Base-by-base conservation (phyloP, 2,329 filamentous ascomycete species). In the Sporothrix dimorphospora region DNA sequence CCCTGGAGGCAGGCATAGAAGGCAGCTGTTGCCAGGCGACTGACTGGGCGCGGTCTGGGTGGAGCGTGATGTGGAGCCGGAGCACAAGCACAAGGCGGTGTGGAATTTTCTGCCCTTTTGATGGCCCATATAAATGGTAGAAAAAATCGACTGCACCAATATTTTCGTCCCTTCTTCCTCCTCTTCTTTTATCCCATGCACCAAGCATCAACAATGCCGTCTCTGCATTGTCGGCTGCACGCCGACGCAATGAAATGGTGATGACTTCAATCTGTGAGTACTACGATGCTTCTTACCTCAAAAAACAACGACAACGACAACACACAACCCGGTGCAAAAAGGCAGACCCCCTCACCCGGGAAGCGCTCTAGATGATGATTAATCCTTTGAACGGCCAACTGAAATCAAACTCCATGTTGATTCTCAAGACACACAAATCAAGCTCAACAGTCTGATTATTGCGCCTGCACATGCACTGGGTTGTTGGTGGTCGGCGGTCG, bases 351-450 rank as follows among this genome's bases (percentile, higher is more conserved):
- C n/a, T n/a, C n/a, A n/a, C n/a, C n/a, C n/a, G n/a, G n/a, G n/a
- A n/a, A n/a, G 12, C 66, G 72, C 77, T 76, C 67, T 72, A 74
- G 74, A 82, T 88, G 87, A 90, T 90, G 87, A 89, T 81, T 82
- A 80, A 82, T 76, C 79, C 82, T 86, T 83, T 82, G 87, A 89
- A 89, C 87, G 87, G 87, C 87, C 87, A 88, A 87, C 88, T 86
- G 86, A 90, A 88, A 81, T 77, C 75, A 88, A 82, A 77, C 74
- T 78, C 79, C 76, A 85, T 89, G 87, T 88, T 85, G 87, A 89
- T 82, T 81, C 61, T 76, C 69, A 65, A 75, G 78, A 77, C 76
- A 76, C 83, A 61, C 81, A 81, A 82, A 86, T 88, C 86, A 88
- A 71, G 63, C 59, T 73, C 74, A 73, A 73, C 85, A 88, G 85